A percentile compares a stretch with the other conserved stretches of the same genome.
phyloP scores from a whole-genome alignment of 495 filamentous ascomycete species.

The Penicillium macrosclerotiorum region DNA sequence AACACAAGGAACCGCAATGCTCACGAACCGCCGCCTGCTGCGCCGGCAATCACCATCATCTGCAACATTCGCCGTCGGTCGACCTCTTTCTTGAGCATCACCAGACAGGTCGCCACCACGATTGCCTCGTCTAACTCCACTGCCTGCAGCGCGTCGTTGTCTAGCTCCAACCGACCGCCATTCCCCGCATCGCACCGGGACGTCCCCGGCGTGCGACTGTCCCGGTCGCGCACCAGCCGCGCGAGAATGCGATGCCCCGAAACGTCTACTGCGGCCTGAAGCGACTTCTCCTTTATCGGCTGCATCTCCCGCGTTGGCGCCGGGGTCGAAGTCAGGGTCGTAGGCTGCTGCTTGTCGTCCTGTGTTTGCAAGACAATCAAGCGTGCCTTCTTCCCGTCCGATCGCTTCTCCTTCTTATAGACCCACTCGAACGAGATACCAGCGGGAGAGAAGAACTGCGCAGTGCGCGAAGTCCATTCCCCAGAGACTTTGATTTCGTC shows the following conservation, averaged over 20 bases:
- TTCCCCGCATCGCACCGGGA: slow-evolving; percentile 45
- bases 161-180: slow-evolving; percentile 48
- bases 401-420: slow-evolving; percentile 38
- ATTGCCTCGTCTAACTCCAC: slow-evolving; percentile 35
- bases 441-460: slow-evolving; percentile 32
- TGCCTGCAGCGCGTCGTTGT: slow-evolving; percentile 24
- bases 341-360: too few species aligned
- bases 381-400: slow-evolving; percentile 27
- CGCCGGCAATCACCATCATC: slow-evolving; percentile 37
- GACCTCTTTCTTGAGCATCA: slow-evolving; percentile 60
- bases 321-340: not conserved
- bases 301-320: not conserved
- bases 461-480: slow-evolving; percentile 36
- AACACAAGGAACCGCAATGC: not conserved
- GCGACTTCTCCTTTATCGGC: too few species aligned
- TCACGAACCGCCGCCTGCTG: slow-evolving; percentile 5
- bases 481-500: slow-evolving; percentile 11
- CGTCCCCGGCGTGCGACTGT: slow-evolving; percentile 41
- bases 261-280: too few species aligned
- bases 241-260: slow-evolving; percentile 33
- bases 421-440: slow-evolving; percentile 48
- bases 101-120: slow-evolving; percentile 50
- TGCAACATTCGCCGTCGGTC: slow-evolving; percentile 50
- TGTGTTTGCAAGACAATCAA: slow-evolving; percentile 39
- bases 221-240: slow-evolving; percentile 41